phyloP scores from a whole-genome alignment of 192 early-diverging fungal genomes.

The Gaertneriomyces semiglobifer region DNA sequence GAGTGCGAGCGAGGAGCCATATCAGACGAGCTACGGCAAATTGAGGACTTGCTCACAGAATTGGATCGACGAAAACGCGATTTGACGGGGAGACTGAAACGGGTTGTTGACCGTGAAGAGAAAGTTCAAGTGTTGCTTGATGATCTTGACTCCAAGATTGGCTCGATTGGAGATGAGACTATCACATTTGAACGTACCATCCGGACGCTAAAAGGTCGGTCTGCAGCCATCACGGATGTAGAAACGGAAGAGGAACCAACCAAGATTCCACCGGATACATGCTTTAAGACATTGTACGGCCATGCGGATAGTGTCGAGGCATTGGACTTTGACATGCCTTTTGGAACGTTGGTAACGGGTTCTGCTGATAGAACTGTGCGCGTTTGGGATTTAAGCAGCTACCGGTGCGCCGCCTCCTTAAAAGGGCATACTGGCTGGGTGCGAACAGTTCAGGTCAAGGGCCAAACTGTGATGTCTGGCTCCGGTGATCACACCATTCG shows the following conservation, averaged over 20 bases:
- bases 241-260: constrained; percentile 21
- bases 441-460: constrained; percentile 31
- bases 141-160: constrained; percentile 36
- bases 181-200: constrained; percentile 30
- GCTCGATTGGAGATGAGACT: constrained; percentile 40
- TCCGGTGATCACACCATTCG: constrained; percentile 43
- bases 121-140: constrained; percentile 30
- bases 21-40: constrained; percentile 35
- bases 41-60: constrained; percentile 41
- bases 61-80: constrained; percentile 31
- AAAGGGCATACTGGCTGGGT: constrained; percentile 44
- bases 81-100: constrained; percentile 26
- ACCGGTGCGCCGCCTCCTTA: constrained; percentile 34
- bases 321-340: constrained; percentile 44
- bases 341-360: constrained; percentile 43
- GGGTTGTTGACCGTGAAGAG: constrained; percentile 31
- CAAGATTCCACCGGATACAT: constrained; percentile 27
- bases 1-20: constrained; percentile 28
- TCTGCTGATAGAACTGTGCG: constrained; percentile 43
- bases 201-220: constrained; percentile 31
- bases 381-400: constrained; percentile 44
- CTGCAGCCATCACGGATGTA: constrained; percentile 26
- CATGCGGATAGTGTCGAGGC: constrained; percentile 45
- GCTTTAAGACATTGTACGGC: constrained; percentile 38
- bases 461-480: constrained; percentile 35